Evolutionary conservation across 306 rosid genomes (phyloP).

Genomic region (Argentina anserina): DNA sequence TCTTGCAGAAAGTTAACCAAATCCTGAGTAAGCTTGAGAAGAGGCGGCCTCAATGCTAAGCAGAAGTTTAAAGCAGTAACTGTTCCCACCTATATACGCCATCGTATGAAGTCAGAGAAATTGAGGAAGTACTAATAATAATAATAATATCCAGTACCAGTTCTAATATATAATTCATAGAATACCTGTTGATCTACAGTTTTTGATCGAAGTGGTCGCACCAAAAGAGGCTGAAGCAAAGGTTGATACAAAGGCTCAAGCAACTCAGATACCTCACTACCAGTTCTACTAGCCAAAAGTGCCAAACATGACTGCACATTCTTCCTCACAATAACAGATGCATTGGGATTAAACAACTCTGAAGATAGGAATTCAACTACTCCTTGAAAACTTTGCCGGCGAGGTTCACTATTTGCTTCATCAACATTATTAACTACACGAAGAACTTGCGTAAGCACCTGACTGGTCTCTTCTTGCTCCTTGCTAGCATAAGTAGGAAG

Average conservation of each 20-base stretch:
- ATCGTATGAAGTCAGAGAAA: conserved; percentile 30
- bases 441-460: conserved; percentile 98
- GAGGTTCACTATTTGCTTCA: conserved; percentile 95
- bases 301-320: conserved; percentile 95
- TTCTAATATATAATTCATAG: conserved; percentile 18
- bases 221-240: conserved; percentile 86
- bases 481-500: conserved; percentile 92
- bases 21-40: conserved; percentile 93
- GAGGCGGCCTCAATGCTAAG: conserved; percentile 97
- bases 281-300: conserved; percentile 94
- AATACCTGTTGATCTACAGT: conserved; percentile 94
- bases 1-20: conserved; percentile 93
- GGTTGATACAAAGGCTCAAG: conserved; percentile 82
- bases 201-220: conserved; percentile 76
- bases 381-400: conserved; percentile 85
- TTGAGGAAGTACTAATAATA: not conserved
- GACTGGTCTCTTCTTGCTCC: conserved; percentile 99
- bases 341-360: conserved; percentile 91
- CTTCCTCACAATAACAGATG: conserved; percentile 89
- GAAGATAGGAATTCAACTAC: conserved; percentile 91
- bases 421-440: conserved; percentile 97
- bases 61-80: conserved; percentile 95
- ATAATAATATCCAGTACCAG: not conserved
- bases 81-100: conserved; percentile 76
- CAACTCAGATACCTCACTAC: conserved; percentile 98